These are phyloP conservation scores for Tylopilus sp. DNA, from an alignment of 768 basidiomycete species.

Conservation along the genomic window DNA sequence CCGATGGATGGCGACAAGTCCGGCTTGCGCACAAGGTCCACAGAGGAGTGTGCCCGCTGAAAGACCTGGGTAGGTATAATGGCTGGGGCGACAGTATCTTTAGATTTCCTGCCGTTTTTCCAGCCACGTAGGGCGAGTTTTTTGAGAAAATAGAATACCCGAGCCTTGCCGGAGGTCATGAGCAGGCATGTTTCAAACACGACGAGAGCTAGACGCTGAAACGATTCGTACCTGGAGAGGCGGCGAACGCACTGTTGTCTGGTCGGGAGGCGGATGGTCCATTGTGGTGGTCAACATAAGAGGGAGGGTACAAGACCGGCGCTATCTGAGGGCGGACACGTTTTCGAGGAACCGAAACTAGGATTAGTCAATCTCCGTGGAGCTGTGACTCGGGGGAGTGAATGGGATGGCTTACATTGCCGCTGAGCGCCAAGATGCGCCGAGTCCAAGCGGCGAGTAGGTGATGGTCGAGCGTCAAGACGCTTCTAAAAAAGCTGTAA, in stretches of 20 bases:
- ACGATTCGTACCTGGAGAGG: slow-evolving; percentile 27
- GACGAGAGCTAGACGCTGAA: background rate
- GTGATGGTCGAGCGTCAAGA: background rate
- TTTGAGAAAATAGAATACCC: slow-evolving; percentile 39
- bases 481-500: background rate
- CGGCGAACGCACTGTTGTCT: slow-evolving; percentile 21
- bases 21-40: slow-evolving; percentile 31
- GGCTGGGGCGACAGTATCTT: slow-evolving; percentile 25
- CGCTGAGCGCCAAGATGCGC: background rate
- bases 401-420: background rate
- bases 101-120: slow-evolving; percentile 25
- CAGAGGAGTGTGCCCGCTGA: slow-evolving; percentile 32
- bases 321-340: slow-evolving; percentile 25
- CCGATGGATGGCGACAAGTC: slow-evolving; percentile 23
- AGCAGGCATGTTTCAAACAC: slow-evolving; percentile 14
- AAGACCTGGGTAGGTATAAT: slow-evolving; percentile 20
- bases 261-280: slow-evolving; percentile 25
- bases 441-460: background rate
- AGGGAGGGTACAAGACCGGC: slow-evolving; percentile 5
- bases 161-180: slow-evolving; percentile 18
- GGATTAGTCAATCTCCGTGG: slow-evolving; percentile 21
- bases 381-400: background rate
- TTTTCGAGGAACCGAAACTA: slow-evolving; percentile 25
- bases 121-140: slow-evolving; percentile 35
- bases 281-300: slow-evolving; percentile 22